These are phyloP conservation scores for Scedosporium minutisporum DNA, from an alignment of 2,329 filamentous ascomycete genomes.

Conservation along the genomic window DNA sequence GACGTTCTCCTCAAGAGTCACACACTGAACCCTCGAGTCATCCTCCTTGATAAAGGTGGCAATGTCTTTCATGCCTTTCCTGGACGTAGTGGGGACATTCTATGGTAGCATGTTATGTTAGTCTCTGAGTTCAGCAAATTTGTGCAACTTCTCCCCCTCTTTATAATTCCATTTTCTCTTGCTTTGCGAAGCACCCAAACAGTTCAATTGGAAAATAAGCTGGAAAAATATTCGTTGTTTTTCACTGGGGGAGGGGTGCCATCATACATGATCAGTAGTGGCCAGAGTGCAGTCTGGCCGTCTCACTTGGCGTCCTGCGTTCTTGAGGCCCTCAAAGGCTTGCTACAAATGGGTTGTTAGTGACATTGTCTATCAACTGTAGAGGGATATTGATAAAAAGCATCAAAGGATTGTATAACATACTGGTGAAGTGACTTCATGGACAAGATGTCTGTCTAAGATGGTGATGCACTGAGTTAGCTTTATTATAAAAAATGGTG, in stretches of 20 bases:
- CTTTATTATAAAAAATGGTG: neutral
- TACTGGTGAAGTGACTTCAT: constrained; percentile 96
- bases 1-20: constrained; percentile 94
- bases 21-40: constrained; percentile 86
- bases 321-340: constrained; percentile 92
- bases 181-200: neutral
- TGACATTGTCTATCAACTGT: constrained; percentile 5
- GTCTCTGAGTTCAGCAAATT: neutral
- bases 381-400: too few species aligned
- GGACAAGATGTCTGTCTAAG: constrained; percentile 83
- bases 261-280: constrained; percentile 85
- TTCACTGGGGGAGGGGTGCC: neutral
- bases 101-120: constrained; percentile 23
- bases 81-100: constrained; percentile 88
- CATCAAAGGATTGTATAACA: constrained; percentile 17
- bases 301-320: constrained; percentile 78
- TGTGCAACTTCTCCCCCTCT: too few species aligned
- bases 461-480: neutral
- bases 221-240: constrained; percentile 5
- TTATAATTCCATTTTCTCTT: too few species aligned
- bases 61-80: constrained; percentile 90
- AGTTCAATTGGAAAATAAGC: neutral
- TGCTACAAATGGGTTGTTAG: constrained; percentile 47
- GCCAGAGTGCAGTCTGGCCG: constrained; percentile 94
- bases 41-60: constrained; percentile 89